phyloP scores from a whole-genome alignment of 257 asterid genomes.

The Coffea canephora region DNA sequence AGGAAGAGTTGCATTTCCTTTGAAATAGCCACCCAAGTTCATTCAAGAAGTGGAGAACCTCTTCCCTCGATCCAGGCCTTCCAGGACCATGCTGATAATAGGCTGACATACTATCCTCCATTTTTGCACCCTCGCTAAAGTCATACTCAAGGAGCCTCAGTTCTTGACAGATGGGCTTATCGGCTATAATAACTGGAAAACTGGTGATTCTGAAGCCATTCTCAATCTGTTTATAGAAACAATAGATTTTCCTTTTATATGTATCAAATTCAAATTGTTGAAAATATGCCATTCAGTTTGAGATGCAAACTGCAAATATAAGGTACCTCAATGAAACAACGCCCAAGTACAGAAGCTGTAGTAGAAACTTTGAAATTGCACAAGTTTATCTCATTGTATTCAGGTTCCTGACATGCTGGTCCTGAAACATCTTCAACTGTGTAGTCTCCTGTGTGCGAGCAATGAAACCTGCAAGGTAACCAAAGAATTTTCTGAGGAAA shows the following conservation, averaged over 20 bases:
- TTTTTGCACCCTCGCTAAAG: constrained; percentile 37
- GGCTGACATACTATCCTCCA: constrained; percentile 20
- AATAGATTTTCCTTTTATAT: not conserved
- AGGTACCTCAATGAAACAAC: constrained; percentile 81
- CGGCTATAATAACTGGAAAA: constrained; percentile 86
- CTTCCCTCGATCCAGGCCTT: constrained; percentile 43
- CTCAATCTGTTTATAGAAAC: constrained; percentile 50
- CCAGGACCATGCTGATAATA: constrained; percentile 31
- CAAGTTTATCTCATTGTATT: constrained; percentile 50
- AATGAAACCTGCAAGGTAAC: constrained; percentile 56
- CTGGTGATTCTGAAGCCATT: constrained; percentile 54
- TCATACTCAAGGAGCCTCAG: constrained; percentile 66
- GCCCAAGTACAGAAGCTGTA: constrained; percentile 47
- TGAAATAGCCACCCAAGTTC: constrained; percentile 95
- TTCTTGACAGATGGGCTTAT: constrained; percentile 68
- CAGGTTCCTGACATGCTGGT: constrained; percentile 31
- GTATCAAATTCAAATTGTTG: not conserved
- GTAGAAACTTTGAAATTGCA: constrained; percentile 43
- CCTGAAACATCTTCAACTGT: constrained; percentile 29
- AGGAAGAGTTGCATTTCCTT: constrained; percentile 51
- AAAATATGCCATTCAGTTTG: not conserved
- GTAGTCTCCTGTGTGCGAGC: constrained; percentile 55
- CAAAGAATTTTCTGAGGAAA: constrained; percentile 1
- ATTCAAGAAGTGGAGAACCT: constrained; percentile 60
- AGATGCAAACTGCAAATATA: not conserved